Base-by-base conservation (phyloP, 768 basidiomycete genomes). In the Porphyrellus cyaneotinctus region DNA sequence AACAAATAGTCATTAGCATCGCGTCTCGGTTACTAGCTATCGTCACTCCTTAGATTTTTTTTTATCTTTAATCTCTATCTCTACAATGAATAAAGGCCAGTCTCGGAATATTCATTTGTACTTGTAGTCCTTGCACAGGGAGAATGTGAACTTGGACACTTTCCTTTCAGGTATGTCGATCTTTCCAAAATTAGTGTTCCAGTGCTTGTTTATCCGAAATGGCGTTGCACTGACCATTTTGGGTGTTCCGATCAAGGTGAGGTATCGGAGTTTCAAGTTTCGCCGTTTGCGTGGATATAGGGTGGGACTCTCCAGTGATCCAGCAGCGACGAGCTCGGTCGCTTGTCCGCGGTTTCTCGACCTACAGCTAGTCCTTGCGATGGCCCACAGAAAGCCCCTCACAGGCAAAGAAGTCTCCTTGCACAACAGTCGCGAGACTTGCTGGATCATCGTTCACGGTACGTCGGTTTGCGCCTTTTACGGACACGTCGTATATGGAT, bases 371-470 rank as follows among this genome's bases (percentile, higher is more conserved):
- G 22, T 22, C 18, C 39, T 35, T 23, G 39, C 17, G 3, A 66
- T 68, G 67, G 7, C 52, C 18, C 41, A 37, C 47, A 8, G 20
- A 51, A 61, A 53, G 14, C 23, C 56, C 22, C 67, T 80, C 35
- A 76, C 78, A 45, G 78, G 77, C 11, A 62, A 77, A 52, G 74
- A 78, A 53, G 79, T 85, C 28, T 78, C 82, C 6, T 52, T 73
- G 57, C 83, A 85, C 60, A 81, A 78, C 57, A 73, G 67, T 36
- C 70, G 84, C 20, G 79, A 86, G 49, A 82, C 79, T 56, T 86
- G 85, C 59, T 88, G 87, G 87, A 90, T 92, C 53, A 90, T 93
- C 52, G 86, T 93, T 1, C 88, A 92, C 59, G 87, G 88, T 85
- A 57, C 36, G 74, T 26, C 28, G 44, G 28, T 35, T 14, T 20